Conservation (phyloP, 129 eudicot species). For the Calendula officinalis region DNA sequence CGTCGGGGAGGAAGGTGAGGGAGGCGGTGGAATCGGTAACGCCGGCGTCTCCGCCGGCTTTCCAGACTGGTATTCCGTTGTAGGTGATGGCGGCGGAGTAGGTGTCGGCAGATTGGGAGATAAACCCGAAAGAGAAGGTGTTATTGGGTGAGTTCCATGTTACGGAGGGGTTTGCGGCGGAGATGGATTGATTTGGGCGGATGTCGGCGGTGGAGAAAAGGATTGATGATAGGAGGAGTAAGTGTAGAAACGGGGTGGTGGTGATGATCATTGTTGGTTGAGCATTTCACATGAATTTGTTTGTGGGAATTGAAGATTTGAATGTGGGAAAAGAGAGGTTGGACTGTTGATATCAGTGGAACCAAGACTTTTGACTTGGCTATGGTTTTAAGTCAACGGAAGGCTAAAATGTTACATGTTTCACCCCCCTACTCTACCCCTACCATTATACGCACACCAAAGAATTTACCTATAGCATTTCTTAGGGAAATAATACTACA, state of each 20-base stretch:
- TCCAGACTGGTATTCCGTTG: slow-evolving; percentile 67
- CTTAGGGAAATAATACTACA: no score
- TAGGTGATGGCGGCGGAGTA: slow-evolving; percentile 49
- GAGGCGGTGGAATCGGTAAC: slow-evolving; percentile 45
- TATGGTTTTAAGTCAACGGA: neutral
- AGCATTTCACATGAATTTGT: neutral
- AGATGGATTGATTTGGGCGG: slow-evolving; percentile 42
- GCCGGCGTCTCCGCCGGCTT: slow-evolving; percentile 41
- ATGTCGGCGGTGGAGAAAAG: slow-evolving; percentile 35
- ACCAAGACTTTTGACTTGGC: slow-evolving; percentile 24
- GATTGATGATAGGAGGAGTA: neutral
- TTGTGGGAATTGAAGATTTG: slow-evolving; percentile 1
- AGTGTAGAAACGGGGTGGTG: neutral
- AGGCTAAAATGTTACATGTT: neutral
- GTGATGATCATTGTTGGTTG: slow-evolving; percentile 20
- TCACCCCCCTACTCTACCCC: neutral
- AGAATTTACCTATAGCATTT: no score
- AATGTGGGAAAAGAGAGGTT: neutral
- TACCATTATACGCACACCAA: no score
- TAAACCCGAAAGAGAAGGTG: slow-evolving; percentile 58
- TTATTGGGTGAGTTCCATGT: slow-evolving; percentile 61
- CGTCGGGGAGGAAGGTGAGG: slow-evolving; percentile 45
- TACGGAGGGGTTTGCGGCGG: slow-evolving; percentile 48
- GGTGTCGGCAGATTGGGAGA: slow-evolving; percentile 27
- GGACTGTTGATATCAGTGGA: slow-evolving; percentile 10